Evolutionary conservation across 805 yeast species (phyloP), one percentile per base, ranked within the genome.

Genomic region (Candida michaelii): DNA sequence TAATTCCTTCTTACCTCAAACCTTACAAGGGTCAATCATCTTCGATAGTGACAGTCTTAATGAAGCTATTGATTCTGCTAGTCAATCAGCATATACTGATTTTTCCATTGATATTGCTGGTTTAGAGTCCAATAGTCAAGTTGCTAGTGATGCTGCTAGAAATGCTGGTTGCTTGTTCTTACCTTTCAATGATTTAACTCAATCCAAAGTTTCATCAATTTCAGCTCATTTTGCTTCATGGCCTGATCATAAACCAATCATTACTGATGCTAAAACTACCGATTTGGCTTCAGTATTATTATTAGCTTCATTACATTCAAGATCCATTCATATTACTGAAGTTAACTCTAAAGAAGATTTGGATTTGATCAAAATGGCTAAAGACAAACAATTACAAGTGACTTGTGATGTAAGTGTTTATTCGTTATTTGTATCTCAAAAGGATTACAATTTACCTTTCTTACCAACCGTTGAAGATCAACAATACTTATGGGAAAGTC

Each of bases 211-310:
- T 34, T 75, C 90, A n/a, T 75, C 85, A 25, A 83, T 89, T 33
- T 80, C 95, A 19, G 74, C 84, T 23, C 95, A 87, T 54, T 81
- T 89, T 56, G 80, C 83, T 49, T 69, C 79, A 27, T 90, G 97
- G 97, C 96, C 96, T 40, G 73, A 75, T 39, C 66, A 66, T 55
- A 89, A 89, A 70, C 91, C 93, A 46, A 84, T 91, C 47, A 76
- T 90, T 50, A 89, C 97, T 31, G 97, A 91, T 66, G 97, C 98
- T 38, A 82, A 80, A 62, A 83, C 91, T 18, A 86, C 97, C 30
- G 91, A 89, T 57, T 74, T 91, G 58, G 98, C 98, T n/a, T 86
- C 96, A 3, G 84, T 90, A 34, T 71, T 91, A 61, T 76, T 91
- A 57, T 73, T 91, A 66, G 96, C 97, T 33, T 85, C 96, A 19